Evolutionary conservation across 768 basidiomycete species (phyloP).

Genomic region (Lactarius psammicola): DNA sequence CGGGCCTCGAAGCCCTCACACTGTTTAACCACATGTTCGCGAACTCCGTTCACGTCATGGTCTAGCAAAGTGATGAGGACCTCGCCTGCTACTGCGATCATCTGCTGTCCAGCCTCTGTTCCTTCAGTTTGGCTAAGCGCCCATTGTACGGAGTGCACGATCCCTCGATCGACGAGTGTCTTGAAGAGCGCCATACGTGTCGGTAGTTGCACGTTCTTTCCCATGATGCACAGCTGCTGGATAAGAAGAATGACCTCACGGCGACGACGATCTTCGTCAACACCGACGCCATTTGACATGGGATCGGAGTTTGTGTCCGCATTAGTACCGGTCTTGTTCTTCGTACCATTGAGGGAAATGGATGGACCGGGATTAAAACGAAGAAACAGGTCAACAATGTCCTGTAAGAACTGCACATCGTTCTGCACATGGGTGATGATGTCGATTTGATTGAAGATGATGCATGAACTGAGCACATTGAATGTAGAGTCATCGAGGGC

Average conservation of each 20-base stretch:
- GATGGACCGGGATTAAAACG: constrained; percentile 32
- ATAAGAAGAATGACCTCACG: constrained; percentile 83
- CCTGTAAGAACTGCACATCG: constrained; percentile 70
- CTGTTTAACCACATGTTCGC: constrained; percentile 83
- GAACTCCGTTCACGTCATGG: constrained; percentile 85
- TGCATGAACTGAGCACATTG: constrained; percentile 94
- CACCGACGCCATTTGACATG: constrained; percentile 27
- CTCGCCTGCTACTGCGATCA: constrained; percentile 84
- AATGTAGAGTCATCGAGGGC: constrained; percentile 95
- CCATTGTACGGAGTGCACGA: constrained; percentile 92
- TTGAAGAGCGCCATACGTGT: constrained; percentile 85
- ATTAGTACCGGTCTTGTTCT: constrained; percentile 31
- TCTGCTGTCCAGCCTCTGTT: constrained; percentile 45
- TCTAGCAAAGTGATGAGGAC: constrained; percentile 83
- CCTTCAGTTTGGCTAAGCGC: constrained; percentile 71
- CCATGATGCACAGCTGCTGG: constrained; percentile 92
- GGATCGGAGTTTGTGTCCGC: constrained; percentile 27
- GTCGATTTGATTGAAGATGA: constrained; percentile 99
- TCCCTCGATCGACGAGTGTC: constrained; percentile 80
- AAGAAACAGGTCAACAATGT: constrained; percentile 75
- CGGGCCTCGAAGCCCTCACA: constrained; percentile 59
- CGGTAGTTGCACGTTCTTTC: constrained; percentile 92
- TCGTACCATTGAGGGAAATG: constrained; percentile 31
- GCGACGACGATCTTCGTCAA: constrained; percentile 40
- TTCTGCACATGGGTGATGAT: constrained; percentile 88